phyloP scores from a whole-genome alignment of 352 stramenopile genomes.

The Pythium sukuiense region DNA sequence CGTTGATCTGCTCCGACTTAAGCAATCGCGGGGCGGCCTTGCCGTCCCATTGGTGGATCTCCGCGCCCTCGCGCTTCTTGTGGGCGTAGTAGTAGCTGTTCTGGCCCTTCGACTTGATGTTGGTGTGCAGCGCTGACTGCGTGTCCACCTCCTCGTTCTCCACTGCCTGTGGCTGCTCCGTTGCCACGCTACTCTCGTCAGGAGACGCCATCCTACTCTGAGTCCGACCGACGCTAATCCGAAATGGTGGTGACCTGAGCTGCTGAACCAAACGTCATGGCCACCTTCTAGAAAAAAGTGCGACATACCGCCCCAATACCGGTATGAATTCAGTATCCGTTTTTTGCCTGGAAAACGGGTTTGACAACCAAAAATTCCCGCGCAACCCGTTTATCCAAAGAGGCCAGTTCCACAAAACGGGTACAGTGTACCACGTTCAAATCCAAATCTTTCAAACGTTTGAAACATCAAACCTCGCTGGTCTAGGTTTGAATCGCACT shows the following conservation, averaged over 20 bases:
- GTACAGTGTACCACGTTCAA: slow-evolving; percentile 33
- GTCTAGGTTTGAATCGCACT: slow-evolving; percentile 12
- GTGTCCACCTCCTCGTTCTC: slow-evolving; percentile 1
- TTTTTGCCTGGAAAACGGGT: slow-evolving; percentile 5
- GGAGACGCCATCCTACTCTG: slow-evolving; percentile 14
- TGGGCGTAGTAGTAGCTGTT: slow-evolving; percentile 91
- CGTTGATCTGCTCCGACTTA: slow-evolving; percentile 44
- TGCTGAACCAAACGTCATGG: slow-evolving; percentile 2
- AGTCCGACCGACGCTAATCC: background rate
- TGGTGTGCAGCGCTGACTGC: slow-evolving; percentile 69
- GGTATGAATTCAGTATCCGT: slow-evolving; percentile 6
- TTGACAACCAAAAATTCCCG: background rate
- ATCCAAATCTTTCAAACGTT: slow-evolving; percentile 30
- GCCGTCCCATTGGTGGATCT: slow-evolving; percentile 84
- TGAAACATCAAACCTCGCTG: slow-evolving; percentile 18
- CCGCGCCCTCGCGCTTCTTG: slow-evolving; percentile 77
- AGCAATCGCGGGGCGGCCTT: slow-evolving; percentile 75
- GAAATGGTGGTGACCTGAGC: slow-evolving; percentile 1
- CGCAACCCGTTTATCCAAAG: slow-evolving; percentile 2
- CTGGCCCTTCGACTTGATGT: slow-evolving; percentile 80
- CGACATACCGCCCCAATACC: slow-evolving; percentile 11
- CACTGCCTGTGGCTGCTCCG: slow-evolving; percentile 13
- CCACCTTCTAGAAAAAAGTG: slow-evolving; percentile 25
- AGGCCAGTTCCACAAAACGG: slow-evolving; percentile 5
- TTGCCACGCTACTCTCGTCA: slow-evolving; percentile 13